Percentiles rank a stretch among this genome's conserved stretches.
Evolutionary conservation across 2,329 filamentous ascomycete genomes (phyloP).

Genomic region (Ophiosphaerella korrae): DNA sequence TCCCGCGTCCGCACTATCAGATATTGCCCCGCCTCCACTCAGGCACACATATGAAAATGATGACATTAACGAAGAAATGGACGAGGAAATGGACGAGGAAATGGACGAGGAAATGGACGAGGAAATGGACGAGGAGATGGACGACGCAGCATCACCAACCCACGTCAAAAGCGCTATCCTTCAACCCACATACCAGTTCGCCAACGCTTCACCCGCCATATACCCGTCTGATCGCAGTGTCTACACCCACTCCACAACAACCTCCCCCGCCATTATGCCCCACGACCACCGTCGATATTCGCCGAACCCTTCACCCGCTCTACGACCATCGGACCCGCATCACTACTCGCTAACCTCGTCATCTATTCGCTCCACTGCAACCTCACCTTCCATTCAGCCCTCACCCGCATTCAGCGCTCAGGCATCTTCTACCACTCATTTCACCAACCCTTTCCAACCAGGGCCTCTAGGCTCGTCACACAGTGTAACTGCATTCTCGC

Average conservation of each 20-base stretch:
- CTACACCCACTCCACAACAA: conserved; percentile 42
- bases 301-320: conserved; percentile 47
- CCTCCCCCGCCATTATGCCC: conserved; percentile 47
- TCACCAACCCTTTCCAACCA: conserved; percentile 37
- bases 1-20: conserved; percentile 31
- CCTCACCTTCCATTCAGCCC: conserved; percentile 42
- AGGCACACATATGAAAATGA: conserved; percentile 42
- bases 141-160: conserved; percentile 42
- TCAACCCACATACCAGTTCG: conserved; percentile 30
- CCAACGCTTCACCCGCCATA: conserved; percentile 41
- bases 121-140: conserved; percentile 47
- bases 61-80: conserved; percentile 52
- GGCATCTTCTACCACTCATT: conserved; percentile 34
- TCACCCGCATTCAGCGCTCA: conserved; percentile 52
- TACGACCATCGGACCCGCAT: conserved; percentile 52
- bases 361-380: conserved; percentile 43
- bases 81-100: conserved; percentile 55
- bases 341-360: conserved; percentile 54
- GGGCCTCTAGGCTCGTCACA: conserved; percentile 33
- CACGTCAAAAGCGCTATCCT: conserved; percentile 12
- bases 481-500: conserved; percentile 29
- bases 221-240: conserved; percentile 46
- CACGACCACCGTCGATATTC: conserved; percentile 54
- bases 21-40: conserved; percentile 26
- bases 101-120: conserved; percentile 59